Conservation (phyloP, 2,329 filamentous ascomycete species). For the Fusarium gaditjirri region DNA sequence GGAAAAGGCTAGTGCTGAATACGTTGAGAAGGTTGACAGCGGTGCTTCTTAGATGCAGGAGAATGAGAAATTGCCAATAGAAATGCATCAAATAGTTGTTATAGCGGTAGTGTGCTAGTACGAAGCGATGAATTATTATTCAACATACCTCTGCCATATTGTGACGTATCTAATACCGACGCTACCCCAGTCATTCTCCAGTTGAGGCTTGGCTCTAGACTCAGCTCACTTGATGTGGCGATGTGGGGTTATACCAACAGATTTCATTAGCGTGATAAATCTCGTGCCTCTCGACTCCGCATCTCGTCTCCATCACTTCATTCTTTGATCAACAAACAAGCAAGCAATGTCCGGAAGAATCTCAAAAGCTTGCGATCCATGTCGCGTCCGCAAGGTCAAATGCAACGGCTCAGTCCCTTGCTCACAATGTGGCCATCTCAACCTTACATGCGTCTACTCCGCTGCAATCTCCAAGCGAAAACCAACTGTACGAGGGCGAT, state of each 20-base stretch:
- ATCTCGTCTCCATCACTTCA: background rate
- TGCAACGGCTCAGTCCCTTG: slow-evolving; percentile 50
- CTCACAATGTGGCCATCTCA: slow-evolving; percentile 51
- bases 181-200: background rate
- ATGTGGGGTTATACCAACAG: background rate
- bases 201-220: background rate
- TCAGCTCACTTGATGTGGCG: slow-evolving; percentile 4
- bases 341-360: slow-evolving; percentile 23
- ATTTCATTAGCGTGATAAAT: background rate
- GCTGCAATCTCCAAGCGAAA: slow-evolving; percentile 48
- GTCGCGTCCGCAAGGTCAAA: slow-evolving; percentile 52
- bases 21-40: slow-evolving; percentile 23
- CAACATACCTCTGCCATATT: background rate
- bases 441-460: slow-evolving; percentile 50
- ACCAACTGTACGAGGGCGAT: slow-evolving; percentile 48
- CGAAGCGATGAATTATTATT: background rate
- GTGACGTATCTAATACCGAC: background rate
- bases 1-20: slow-evolving; percentile 35
- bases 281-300: background rate
- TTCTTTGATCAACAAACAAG: background rate
- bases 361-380: slow-evolving; percentile 51
- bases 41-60: background rate
- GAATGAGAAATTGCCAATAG: background rate
- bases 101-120: background rate
- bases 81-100: too few relatives aligned